Evolutionary conservation across 1,284 basidiomycete genomes (phyloP).

Genomic region (Apiotrichum veenhuisii): DNA sequence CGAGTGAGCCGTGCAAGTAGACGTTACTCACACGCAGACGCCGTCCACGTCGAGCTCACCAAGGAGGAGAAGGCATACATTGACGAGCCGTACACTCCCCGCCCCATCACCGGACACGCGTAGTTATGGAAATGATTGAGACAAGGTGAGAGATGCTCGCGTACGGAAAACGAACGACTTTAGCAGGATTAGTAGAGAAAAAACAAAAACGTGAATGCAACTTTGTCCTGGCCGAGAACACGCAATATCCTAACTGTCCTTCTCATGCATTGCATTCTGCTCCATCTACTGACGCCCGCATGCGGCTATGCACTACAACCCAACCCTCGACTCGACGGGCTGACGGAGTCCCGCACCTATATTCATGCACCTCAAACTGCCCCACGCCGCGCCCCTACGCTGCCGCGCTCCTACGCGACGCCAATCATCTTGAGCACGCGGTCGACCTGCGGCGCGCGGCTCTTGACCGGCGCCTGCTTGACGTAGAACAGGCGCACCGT

Average conservation of each 20-base stretch:
- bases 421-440: conserved; percentile 46
- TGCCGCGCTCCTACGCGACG: conserved; percentile 24
- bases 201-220: no score
- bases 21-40: conserved; percentile 8
- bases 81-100: conserved; percentile 52
- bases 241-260: no score
- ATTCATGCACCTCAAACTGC: not conserved
- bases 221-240: no score
- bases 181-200: no score
- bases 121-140: not conserved
- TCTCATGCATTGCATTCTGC: no score
- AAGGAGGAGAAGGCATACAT: conserved; percentile 57
- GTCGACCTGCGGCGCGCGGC: conserved; percentile 38
- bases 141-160: no score
- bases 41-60: conserved; percentile 44
- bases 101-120: conserved; percentile 1
- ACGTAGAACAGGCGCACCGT: conserved; percentile 82
- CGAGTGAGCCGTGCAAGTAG: not conserved
- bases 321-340: no score
- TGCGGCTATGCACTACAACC: no score
- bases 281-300: no score
- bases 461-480: conserved; percentile 61
- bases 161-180: no score
- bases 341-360: no score
- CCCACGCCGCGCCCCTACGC: no score